Evolutionary conservation across 495 filamentous ascomycete genomes (phyloP), one percentile per base, ranked within the genome.

Genomic region (Penicillium cosmopolitanum): DNA sequence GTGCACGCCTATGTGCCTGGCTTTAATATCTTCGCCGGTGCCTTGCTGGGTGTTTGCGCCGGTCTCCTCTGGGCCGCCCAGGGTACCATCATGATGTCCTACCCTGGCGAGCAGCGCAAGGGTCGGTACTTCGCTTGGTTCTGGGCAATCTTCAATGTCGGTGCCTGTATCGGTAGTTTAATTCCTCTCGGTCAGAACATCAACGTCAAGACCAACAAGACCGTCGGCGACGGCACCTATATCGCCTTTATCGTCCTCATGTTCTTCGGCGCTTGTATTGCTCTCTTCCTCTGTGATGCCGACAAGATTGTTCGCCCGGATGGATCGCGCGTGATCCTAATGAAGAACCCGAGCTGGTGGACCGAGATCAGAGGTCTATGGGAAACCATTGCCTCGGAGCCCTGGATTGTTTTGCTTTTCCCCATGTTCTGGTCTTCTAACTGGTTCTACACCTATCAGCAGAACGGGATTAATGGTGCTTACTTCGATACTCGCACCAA

Each of bases 311-410:
- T 91, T 53, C 91, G 93, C 53, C 70, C 80, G 3, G 93, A 96
- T 71, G 91, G 92, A 38, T 88, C 87, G 34, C 82, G 82, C 46
- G 82, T 93, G 63, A 87, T 93, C 63, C 66, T 92, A 16, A 92
- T 92, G 89, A 90, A 93, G 79, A 87, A 91, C 67, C 91, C 91
- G 4, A 87, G 86, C 35, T 89, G 86, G 84, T 66, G 65, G 51
- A 76, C 69, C 48, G 79, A 81, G 67, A 16, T 81, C 38, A 43
- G 73, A 12, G 79, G 79, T 8, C 64, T 81, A 25, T 74, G 62
- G 58, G 68, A 78, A n/a, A 77, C 73, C 19, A 36, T 81, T 18
- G 48, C 57, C 18, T 58, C 62, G 9, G 73, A 82, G 34, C 68
- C 72, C 18, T 76, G 66, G 56, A 74, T 80, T 38, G 35, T 79